Percentiles rank a stretch among this genome's conserved stretches.
Conservation (phyloP, 2,329 filamentous ascomycete genomes). For the Ceratocystis cubensis region DNA sequence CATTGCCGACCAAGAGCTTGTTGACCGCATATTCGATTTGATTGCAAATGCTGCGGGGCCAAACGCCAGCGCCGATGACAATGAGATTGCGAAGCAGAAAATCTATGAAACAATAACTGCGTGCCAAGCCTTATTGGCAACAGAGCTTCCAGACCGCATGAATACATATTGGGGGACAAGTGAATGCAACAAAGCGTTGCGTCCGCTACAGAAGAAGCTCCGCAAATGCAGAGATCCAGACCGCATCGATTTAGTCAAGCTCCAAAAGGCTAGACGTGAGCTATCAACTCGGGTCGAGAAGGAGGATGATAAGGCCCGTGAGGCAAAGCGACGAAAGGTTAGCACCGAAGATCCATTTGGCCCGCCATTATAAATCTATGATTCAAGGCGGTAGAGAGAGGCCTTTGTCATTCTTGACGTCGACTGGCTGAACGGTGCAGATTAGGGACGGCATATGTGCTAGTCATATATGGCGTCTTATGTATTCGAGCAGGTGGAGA, state of each 20-base stretch:
- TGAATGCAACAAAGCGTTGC: conserved; percentile 39
- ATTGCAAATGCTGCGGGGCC: conserved; percentile 27
- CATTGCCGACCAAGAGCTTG: conserved; percentile 57
- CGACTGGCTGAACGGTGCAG: neutral
- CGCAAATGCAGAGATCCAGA: conserved; percentile 62
- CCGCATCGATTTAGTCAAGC: conserved; percentile 56
- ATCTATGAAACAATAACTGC: conserved; percentile 37
- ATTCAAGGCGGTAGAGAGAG: neutral
- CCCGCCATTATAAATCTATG: conserved; percentile 26
- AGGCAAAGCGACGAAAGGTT: conserved; percentile 37
- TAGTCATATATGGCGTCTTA: neutral
- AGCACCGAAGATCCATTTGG: conserved; percentile 39
- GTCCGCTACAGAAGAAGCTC: conserved; percentile 55
- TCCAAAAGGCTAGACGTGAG: conserved; percentile 52
- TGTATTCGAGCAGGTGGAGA: neutral
- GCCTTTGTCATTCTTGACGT: neutral
- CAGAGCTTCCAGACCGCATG: conserved; percentile 45
- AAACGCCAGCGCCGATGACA: conserved; percentile 24
- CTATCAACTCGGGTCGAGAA: conserved; percentile 34
- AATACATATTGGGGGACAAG: conserved; percentile 42
- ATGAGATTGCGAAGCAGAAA: conserved; percentile 33
- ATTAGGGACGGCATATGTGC: neutral
- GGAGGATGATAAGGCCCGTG: conserved; percentile 31
- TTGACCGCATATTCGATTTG: conserved; percentile 28
- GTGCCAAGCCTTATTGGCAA: conserved; percentile 43